phyloP scores from a whole-genome alignment of 495 filamentous ascomycete genomes.

The Penicillium canariense region DNA sequence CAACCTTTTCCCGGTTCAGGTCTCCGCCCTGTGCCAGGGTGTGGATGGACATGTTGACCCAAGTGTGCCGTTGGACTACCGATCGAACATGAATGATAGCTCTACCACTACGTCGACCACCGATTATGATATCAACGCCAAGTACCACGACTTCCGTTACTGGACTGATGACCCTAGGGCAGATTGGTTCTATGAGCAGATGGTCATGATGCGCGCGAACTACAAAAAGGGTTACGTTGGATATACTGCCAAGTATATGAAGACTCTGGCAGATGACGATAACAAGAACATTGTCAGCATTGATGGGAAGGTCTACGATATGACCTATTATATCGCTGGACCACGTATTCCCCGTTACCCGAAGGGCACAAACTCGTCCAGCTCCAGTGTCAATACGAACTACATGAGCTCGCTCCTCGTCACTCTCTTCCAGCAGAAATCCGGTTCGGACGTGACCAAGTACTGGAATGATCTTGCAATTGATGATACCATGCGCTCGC shows the following conservation, averaged over 20 bases:
- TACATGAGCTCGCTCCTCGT: constrained; percentile 82
- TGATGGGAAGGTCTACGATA: constrained; percentile 79
- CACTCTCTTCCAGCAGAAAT: constrained; percentile 68
- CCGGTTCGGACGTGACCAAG: constrained; percentile 80
- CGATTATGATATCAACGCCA: constrained; percentile 64
- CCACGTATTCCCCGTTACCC: constrained; percentile 63
- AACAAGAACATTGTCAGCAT: constrained; percentile 72
- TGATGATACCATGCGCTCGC: constrained; percentile 46
- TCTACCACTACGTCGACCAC: constrained; percentile 62
- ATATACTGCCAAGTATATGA: constrained; percentile 76
- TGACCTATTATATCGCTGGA: constrained; percentile 80
- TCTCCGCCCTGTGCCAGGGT: constrained; percentile 86
- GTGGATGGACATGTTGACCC: constrained; percentile 62
- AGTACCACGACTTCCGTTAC: constrained; percentile 91
- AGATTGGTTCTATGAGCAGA: constrained; percentile 89
- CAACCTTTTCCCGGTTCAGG: constrained; percentile 88
- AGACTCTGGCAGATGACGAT: constrained; percentile 59
- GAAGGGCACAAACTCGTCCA: constrained; percentile 41
- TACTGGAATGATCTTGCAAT: constrained; percentile 72
- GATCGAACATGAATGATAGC: constrained; percentile 65
- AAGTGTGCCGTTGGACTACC: constrained; percentile 78
- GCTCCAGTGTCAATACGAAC: constrained; percentile 57
- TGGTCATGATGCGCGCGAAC: constrained; percentile 67
- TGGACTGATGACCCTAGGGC: constrained; percentile 77
- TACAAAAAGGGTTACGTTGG: constrained; percentile 90